Evolutionary conservation across 176 grass and related monocot genomes (phyloP).

Genomic region (Themeda triandra): DNA sequence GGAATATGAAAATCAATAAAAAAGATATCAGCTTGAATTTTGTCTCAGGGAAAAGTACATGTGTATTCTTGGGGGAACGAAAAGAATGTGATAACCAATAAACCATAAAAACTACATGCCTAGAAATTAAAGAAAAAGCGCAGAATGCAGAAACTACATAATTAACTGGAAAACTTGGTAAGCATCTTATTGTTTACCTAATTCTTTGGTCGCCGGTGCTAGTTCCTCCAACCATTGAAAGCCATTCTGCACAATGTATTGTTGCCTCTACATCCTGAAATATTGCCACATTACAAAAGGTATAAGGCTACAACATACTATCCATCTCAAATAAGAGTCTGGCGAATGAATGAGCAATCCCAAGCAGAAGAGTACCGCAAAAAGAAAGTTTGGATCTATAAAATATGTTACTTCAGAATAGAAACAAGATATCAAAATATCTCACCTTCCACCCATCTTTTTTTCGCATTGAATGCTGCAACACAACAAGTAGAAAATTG

Average conservation of each 20-base stretch:
- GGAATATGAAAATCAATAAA: conserved; percentile 4
- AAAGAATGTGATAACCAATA: background rate
- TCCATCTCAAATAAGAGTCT: conserved; percentile 22
- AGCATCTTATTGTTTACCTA: conserved; percentile 53
- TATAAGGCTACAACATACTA: conserved; percentile 23
- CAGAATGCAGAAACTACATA: background rate
- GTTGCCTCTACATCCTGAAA: conserved; percentile 90
- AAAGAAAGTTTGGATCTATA: conserved; percentile 5
- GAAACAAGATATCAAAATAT: conserved; percentile 25
- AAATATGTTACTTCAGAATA: background rate
- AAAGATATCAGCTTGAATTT: conserved; percentile 10
- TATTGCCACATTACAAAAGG: conserved; percentile 22
- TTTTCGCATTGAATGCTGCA: conserved; percentile 94
- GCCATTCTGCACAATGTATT: conserved; percentile 99
- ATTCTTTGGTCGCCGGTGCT: conserved; percentile 72
- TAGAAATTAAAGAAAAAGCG: conserved; percentile 18
- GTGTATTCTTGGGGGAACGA: background rate
- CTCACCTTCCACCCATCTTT: conserved; percentile 96
- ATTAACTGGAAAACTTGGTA: conserved; percentile 3
- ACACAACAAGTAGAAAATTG: conserved; percentile 90
- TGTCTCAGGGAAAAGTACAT: background rate
- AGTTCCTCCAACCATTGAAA: conserved; percentile 97
- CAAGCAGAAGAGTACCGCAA: background rate
- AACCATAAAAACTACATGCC: conserved; percentile 12
- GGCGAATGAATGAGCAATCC: background rate